Percentiles rank a stretch among this genome's conserved stretches.
These are phyloP conservation scores for Colletotrichum chrysophilum DNA, from an alignment of 2,329 filamentous ascomycete species.

Conservation along the genomic window DNA sequence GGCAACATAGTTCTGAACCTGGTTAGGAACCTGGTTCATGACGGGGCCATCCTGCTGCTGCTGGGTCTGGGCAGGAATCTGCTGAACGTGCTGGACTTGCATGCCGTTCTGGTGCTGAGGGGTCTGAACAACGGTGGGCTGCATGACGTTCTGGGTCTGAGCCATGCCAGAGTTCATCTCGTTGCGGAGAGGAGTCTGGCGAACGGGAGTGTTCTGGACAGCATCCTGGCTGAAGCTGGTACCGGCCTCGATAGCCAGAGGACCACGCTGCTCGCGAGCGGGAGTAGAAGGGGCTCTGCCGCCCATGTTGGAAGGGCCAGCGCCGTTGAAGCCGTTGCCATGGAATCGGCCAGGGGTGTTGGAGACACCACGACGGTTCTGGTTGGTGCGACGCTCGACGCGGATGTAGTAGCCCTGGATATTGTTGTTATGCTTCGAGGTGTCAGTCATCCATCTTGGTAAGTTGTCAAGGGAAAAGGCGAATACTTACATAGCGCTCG, in stretches of 20 bases:
- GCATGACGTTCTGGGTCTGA: not conserved
- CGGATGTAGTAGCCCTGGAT: constrained; percentile 37
- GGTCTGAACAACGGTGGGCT: not conserved
- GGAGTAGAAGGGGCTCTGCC: constrained; percentile 10
- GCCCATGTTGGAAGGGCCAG: not conserved
- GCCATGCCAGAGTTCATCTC: not conserved
- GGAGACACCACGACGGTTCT: not conserved
- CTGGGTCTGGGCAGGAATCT: not conserved
- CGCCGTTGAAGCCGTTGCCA: not conserved
- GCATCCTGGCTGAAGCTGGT: not conserved
- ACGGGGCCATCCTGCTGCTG: not conserved
- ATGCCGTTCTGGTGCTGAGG: not conserved
- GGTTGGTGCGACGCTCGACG: constrained; percentile 35
- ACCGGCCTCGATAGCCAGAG: constrained; percentile 11
- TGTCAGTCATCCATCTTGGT: not conserved
- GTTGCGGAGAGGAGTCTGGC: not conserved
- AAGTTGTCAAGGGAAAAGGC: not conserved
- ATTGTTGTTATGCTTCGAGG: constrained; percentile 34
- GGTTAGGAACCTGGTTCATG: not conserved
- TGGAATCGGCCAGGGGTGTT: not conserved
- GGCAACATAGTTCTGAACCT: not conserved
- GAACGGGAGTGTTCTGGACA: not conserved
- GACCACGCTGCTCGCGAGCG: not conserved
- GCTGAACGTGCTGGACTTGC: not conserved
- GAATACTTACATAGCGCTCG: constrained; percentile 32